Percentiles rank a stretch among this genome's conserved stretches.
phyloP scores from a whole-genome alignment of 1,139 yeast species.

The Blastobotrys raffinosifermentans region DNA sequence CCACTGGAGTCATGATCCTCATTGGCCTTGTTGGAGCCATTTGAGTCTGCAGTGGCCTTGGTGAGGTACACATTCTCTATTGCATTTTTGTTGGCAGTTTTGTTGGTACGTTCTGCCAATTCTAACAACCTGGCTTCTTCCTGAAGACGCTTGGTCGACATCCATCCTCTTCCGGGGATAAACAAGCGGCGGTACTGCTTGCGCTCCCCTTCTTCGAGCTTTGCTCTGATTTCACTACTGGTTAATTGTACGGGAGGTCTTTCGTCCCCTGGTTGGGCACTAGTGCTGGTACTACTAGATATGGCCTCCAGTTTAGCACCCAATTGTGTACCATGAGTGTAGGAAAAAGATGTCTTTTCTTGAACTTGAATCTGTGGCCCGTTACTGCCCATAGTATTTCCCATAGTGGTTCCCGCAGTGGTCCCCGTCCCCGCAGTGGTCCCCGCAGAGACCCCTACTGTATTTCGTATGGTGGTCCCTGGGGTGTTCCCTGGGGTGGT shows the following conservation, averaged over 20 bases:
- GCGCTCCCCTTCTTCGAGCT: conserved; percentile 26
- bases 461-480: no score
- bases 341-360: conserved; percentile 1
- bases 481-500: no score
- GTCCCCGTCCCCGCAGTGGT: no score
- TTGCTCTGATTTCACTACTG: conserved; percentile 13
- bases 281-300: not conserved
- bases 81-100: not conserved
- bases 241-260: no score
- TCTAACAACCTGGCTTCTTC: conserved; percentile 24
- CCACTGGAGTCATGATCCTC: no score
- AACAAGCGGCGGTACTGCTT: conserved; percentile 41
- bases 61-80: not conserved
- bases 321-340: conserved; percentile 2
- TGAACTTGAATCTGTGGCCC: no score
- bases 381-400: no score
- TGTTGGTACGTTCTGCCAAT: conserved; percentile 11
- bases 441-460: no score
- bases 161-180: conserved; percentile 53
- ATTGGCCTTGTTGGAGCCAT: no score
- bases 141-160: conserved; percentile 36
- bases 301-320: conserved; percentile 2
- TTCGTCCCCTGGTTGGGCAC: conserved; percentile 5
- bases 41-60: not conserved
- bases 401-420: no score